Base-by-base conservation (phyloP, 2,329 filamentous ascomycete genomes). In the Hypoxylon sp. region DNA sequence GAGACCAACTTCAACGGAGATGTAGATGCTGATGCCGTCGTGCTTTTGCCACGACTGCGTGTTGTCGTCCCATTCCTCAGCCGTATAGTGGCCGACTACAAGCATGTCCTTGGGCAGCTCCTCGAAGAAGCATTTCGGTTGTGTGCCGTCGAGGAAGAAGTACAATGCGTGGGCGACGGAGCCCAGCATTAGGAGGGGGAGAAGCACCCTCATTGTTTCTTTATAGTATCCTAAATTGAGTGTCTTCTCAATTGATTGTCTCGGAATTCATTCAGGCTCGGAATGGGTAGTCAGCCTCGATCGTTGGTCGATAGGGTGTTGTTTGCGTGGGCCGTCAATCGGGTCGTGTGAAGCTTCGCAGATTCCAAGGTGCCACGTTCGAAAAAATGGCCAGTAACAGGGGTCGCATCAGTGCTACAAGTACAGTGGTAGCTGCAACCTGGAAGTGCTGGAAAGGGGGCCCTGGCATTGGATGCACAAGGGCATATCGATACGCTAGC, bases 41-140 rank as follows among this genome's bases (percentile, higher is more conserved):
- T 96, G 92, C 77, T 91, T 85, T 58, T 85, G 81, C 88, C 93
- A 98, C 56, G 83, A 79, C 73, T 88, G 87, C 63, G 85, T 82
- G 73, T 90, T 83, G 63, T 92, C 87, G 80, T 96, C 90, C 84
- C 89, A 96, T 80, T 97, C 92, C 81, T 96, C 91, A 55, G 93
- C 93, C 60, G 87, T 89, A 85, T 94, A 99, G 82, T 96, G 91
- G 74, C 96, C 96, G 65, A 98, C 94, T 61, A 99, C 95, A 64
- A 99, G 84, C 13, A 96, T 98, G 81, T 97, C 95, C 85, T 98
- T 98, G 72, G 96, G 94, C 65, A 99, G 88, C 82, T 98, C 95
- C 84, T 99, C 96, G 83, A 92, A 97, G 89, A 99, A 99, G 83
- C 96, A 99, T 84, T 97, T 98, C 73, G 93, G 91, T 72, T 88